Conservation (phyloP, 2,329 filamentous ascomycete species). For the Pseudopyrenochaeta lycopersici region DNA sequence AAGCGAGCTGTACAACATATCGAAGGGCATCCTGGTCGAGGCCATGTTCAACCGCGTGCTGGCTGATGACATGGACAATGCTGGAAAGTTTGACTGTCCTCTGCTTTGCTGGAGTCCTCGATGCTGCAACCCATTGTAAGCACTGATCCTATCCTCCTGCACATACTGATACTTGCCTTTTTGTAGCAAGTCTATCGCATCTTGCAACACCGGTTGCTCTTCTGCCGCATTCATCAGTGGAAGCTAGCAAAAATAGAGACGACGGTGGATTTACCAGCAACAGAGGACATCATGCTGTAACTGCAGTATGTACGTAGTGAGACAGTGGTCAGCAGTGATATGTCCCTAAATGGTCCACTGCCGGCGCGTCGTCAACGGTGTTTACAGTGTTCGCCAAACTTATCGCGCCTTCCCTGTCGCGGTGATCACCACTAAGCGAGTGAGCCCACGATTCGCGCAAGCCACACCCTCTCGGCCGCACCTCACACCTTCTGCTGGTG, state of each 20-base stretch:
- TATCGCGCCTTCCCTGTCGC: constrained; percentile 32
- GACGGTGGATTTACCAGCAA: constrained; percentile 33
- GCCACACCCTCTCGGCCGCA: constrained; percentile 10
- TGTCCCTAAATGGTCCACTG: constrained; percentile 5
- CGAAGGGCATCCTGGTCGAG: constrained; percentile 68
- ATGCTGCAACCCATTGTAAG: constrained; percentile 43
- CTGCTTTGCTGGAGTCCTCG: constrained; percentile 67
- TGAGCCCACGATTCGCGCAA: constrained; percentile 8
- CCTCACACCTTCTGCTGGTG: constrained; percentile 24
- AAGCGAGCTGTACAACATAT: constrained; percentile 72
- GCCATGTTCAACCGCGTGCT: constrained; percentile 73
- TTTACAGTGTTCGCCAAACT: constrained; percentile 25
- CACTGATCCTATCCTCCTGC: constrained; percentile 21
- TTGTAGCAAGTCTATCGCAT: constrained; percentile 48
- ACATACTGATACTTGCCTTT: constrained; percentile 38
- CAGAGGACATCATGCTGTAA: constrained; percentile 41
- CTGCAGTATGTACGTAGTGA: constrained; percentile 31
- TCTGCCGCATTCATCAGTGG: constrained; percentile 39
- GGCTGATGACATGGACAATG: constrained; percentile 69
- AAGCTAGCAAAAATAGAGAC: constrained; percentile 6
- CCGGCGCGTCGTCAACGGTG: constrained; percentile 30
- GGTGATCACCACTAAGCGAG: constrained; percentile 36
- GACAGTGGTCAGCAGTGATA: constrained; percentile 34
- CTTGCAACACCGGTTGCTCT: constrained; percentile 40
- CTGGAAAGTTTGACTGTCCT: constrained; percentile 70